phyloP scores from a whole-genome alignment of 139 green algal genomes.

The Mesostigma viride region DNA sequence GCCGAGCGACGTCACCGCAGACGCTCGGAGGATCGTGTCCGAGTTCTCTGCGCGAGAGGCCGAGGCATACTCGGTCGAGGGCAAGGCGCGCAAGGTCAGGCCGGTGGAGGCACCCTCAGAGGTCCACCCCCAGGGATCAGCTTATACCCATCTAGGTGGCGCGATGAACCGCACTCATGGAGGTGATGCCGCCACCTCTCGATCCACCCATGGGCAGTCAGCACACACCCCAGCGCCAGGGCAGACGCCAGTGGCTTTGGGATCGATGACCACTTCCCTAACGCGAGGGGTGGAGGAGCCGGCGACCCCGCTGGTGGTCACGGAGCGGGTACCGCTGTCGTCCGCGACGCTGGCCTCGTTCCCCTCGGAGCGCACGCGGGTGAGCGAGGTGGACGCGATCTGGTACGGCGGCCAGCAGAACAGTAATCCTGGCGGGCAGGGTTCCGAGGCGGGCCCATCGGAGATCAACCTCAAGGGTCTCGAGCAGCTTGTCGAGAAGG shows the following conservation, averaged over 20 bases:
- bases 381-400: neutral
- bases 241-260: too few species aligned
- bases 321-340: neutral
- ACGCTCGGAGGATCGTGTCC: constrained; percentile 30
- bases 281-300: too few species aligned
- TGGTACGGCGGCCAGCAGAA: neutral
- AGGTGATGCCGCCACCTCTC: neutral
- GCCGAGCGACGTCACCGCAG: constrained; percentile 36
- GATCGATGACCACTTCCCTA: too few species aligned
- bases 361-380: too few species aligned
- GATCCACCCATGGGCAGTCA: neutral
- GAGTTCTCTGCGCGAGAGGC: constrained; percentile 9
- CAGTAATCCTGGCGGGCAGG: neutral
- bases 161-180: neutral
- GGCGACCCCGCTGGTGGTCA: neutral
- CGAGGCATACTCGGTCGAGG: neutral
- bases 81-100: neutral
- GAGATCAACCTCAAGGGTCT: neutral
- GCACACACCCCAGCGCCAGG: too few species aligned
- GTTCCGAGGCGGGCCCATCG: too few species aligned
- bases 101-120: too few species aligned
- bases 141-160: too few species aligned
- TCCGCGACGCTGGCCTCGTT: neutral
- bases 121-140: too few species aligned
- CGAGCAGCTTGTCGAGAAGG: constrained; percentile 46